Evolutionary conservation across 768 basidiomycete species (phyloP), one percentile per base, ranked within the genome.

Genomic region (Termitomyces sp.): DNA sequence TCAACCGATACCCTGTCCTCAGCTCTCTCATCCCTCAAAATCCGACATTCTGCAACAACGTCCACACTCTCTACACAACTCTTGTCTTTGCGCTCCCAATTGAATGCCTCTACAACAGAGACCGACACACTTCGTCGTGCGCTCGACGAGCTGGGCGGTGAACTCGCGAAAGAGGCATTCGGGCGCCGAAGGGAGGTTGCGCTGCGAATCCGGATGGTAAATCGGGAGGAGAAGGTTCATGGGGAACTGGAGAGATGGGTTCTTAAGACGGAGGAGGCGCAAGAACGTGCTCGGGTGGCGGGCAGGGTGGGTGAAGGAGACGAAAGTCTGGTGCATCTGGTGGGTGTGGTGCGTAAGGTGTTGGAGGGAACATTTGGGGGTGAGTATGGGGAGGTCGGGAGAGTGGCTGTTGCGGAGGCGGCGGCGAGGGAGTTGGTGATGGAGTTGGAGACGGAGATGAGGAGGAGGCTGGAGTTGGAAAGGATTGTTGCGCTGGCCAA

Each of bases 111-210:
- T 40, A 76, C 78, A 60, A 56, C 68, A 0, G 78, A 78, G 12
- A 71, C 75, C 0, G 76, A 78, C 23, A 78, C 77, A 7, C 72
- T 92, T n/a, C 82, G 87, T 5, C 68, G 68, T 32, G 82, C 82
- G 1, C 72, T 93, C 18, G 89, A 91, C 60, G 85, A 89, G 47
- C 73, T 91, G 0, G 85, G 87, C 0, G 82, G 85, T 40, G 87
- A 91, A 55, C 75, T 90, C 33, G 79, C 85, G 38, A 83, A 86
- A 32, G 91, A 92, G 68, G 77, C 80, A 0, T 89, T 83, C 59
- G 91, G 89, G 3, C 80, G 91, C 18, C 74, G 91, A 26, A 76
- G 88, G 36, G 91, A 94, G 66, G 80, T 91, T 0, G 76, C 81
- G 0, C 66, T 91, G 30, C 74, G 91, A 12, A 80, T 93, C 2